Base-by-base conservation (phyloP, 2,329 filamentous ascomycete genomes). In the Didymella pinodella region DNA sequence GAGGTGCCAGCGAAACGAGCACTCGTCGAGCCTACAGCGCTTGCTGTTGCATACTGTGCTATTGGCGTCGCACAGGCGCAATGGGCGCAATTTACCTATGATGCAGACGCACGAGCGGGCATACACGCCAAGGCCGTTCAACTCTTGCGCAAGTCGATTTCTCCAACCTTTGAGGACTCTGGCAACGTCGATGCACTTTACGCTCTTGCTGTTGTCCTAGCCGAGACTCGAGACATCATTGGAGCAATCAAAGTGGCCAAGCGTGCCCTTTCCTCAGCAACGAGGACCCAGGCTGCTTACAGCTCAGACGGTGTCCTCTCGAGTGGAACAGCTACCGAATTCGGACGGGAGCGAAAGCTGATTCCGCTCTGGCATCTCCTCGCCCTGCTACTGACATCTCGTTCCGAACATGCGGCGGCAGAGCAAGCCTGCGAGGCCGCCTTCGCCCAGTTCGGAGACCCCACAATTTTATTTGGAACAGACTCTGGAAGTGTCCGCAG, bases 291-390 rank as follows among this genome's bases (percentile, higher is more conserved):
- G n/a, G 50, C 69, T 22, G 63, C 68, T 2, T 63, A 71, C 25
- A 73, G 70, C 49, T 49, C 69, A 3, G 74, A 77, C 44, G 77
- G 75, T 11, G 68, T 73, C 8, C 55, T 75, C 0, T 74, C 73
- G 2, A 57, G 59, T 8, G 71, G 69, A 6, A 61, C 70, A 11
- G 40, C 43, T 0, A 70, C 67, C 8, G 67, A 75, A 29, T 80
- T 75, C 65, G 70, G 75, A 0, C 76, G 86, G 55, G 88, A 92
- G 72, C 82, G 83, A 48, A 83, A 84, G 61, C 70, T 86, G n/a
- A 88, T 98, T 25, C 89, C 93, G 2, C 78, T 97, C 25, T 97
- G 95, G 93, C 95, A 99, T 80, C 83, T 99, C 16, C 83, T 99
- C 46, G 89, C 92, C 0, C 83, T 99, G 25, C 82, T 98, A 22